Evolutionary conservation across 441 rosid species (phyloP).

Genomic region (Jatropha multifida): DNA sequence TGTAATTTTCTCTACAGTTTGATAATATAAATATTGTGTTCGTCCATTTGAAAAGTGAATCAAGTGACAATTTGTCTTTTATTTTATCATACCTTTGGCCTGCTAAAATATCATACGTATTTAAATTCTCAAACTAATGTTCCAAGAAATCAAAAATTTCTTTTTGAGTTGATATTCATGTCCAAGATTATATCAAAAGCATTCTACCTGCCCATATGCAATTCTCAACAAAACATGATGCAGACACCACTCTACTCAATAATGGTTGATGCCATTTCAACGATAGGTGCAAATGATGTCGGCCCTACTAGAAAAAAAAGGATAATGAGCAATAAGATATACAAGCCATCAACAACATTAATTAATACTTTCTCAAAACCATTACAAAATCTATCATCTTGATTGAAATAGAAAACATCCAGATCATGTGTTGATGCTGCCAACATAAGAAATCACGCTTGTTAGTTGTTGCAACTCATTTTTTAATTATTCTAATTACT

Average conservation of each 20-base stretch:
- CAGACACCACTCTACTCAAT: constrained; percentile 88
- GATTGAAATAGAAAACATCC: constrained; percentile 72
- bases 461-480: not conserved
- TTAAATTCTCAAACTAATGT: no score
- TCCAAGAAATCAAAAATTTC: no score
- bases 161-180: no score
- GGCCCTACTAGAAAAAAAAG: constrained; percentile 51
- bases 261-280: constrained; percentile 86
- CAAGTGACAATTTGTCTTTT: no score
- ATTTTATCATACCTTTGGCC: no score
- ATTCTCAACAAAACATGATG: constrained; percentile 92
- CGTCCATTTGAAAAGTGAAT: no score
- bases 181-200: not conserved
- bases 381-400: constrained; percentile 56
- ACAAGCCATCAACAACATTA: constrained; percentile 7
- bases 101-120: no score
- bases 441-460: constrained; percentile 9
- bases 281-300: constrained; percentile 90
- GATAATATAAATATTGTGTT: no score
- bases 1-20: no score
- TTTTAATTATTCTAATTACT: not conserved
- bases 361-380: constrained; percentile 56
- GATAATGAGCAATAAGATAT: not conserved
- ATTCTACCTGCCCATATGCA: constrained; percentile 92
- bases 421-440: constrained; percentile 87